phyloP scores from a whole-genome alignment of 1,139 yeast genomes.

The Blastobotrys arbuscula region DNA sequence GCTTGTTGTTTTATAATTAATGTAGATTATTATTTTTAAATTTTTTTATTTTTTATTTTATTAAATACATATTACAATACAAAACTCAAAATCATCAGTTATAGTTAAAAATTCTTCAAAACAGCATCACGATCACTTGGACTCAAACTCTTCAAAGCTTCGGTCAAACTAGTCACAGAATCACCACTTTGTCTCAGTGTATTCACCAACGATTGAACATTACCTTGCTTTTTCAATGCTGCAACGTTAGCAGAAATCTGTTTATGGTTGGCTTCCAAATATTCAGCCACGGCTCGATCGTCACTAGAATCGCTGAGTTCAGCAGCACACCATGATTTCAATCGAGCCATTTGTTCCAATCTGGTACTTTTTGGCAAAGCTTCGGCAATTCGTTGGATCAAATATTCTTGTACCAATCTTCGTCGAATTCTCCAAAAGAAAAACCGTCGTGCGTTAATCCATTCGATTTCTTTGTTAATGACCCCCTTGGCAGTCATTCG shows the following conservation, averaged over 20 bases:
- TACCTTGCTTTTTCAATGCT: slow-evolving; percentile 39
- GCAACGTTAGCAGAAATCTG: slow-evolving; percentile 56
- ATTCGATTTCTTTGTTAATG: slow-evolving; percentile 75
- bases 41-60: too few relatives aligned
- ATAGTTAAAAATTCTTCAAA: slow-evolving; percentile 27
- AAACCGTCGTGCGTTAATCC: slow-evolving; percentile 86
- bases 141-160: slow-evolving; percentile 53
- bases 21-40: too few relatives aligned
- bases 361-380: slow-evolving; percentile 58
- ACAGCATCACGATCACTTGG: slow-evolving; percentile 55
- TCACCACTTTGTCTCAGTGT: slow-evolving; percentile 39
- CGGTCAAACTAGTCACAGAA: slow-evolving; percentile 54
- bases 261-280: slow-evolving; percentile 78
- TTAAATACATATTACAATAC: not conserved
- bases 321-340: slow-evolving; percentile 79
- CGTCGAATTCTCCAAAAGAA: slow-evolving; percentile 99
- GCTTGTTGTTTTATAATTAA: too few relatives aligned
- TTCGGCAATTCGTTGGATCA: slow-evolving; percentile 67
- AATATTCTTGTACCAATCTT: slow-evolving; percentile 88
- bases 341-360: slow-evolving; percentile 77
- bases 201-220: slow-evolving; percentile 22
- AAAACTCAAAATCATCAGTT: not conserved
- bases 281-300: slow-evolving; percentile 74
- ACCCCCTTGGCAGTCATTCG: slow-evolving; percentile 96
- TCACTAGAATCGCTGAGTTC: slow-evolving; percentile 62